These are phyloP conservation scores for Penicillium polonicum DNA, from an alignment of 2,329 filamentous ascomycete genomes.

Conservation along the genomic window DNA sequence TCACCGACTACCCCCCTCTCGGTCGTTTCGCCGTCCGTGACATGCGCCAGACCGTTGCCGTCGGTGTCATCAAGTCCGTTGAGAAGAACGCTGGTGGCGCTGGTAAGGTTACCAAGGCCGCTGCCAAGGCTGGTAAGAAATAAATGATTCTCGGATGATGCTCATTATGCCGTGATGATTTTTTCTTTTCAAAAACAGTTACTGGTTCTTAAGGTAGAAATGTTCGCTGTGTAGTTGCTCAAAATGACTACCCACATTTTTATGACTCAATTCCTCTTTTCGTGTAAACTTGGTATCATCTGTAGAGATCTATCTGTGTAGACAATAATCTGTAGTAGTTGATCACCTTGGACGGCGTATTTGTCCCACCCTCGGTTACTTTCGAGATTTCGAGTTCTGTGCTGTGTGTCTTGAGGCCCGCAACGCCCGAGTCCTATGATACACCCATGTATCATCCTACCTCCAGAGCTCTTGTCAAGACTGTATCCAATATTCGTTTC, in stretches of 20 bases:
- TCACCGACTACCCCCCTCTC: conserved; percentile 99
- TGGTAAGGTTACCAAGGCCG: conserved; percentile 64
- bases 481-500: too few species aligned
- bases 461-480: neutral
- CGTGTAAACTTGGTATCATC: neutral
- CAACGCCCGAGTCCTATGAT: neutral
- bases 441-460: too few species aligned
- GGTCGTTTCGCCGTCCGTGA: conserved; percentile 99
- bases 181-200: conserved; percentile 26
- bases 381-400: too few species aligned
- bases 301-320: neutral
- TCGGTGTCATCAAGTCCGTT: conserved; percentile 63
- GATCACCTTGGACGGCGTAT: neutral
- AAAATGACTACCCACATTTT: conserved; percentile 24
- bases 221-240: conserved; percentile 22
- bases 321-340: neutral
- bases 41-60: conserved; percentile 59
- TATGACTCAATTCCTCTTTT: conserved; percentile 10
- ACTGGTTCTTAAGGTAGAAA: conserved; percentile 27
- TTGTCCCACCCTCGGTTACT: neutral
- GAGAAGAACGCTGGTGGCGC: conserved; percentile 59
- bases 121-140: conserved; percentile 70
- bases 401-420: too few species aligned
- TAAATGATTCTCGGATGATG: conserved; percentile 49
- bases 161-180: conserved; percentile 29